Percentiles rank a stretch among this genome's conserved stretches.
phyloP scores from a whole-genome alignment of 345 rosid genomes.

The Syzygium aromaticum region DNA sequence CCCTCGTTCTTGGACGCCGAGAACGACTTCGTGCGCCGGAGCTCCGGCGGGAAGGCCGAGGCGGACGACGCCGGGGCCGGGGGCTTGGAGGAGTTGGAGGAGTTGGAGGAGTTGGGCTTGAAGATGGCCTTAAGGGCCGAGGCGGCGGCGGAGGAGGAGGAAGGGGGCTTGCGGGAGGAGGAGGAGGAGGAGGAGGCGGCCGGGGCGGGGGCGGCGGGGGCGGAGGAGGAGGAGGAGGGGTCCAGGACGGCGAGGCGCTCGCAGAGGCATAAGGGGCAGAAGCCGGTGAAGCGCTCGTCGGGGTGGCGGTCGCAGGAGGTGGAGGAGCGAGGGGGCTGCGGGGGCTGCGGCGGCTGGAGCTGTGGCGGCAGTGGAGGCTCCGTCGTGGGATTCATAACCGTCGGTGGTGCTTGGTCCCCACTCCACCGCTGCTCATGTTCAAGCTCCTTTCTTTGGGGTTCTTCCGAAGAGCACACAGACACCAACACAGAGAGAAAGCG shows the following conservation, averaged over 20 bases:
- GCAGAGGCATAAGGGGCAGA: conserved; percentile 96
- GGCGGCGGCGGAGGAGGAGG: conserved; percentile 5
- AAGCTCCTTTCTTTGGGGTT: neutral
- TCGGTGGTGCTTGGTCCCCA: conserved; percentile 31
- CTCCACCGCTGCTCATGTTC: conserved; percentile 61
- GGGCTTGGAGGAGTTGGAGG: conserved; percentile 4
- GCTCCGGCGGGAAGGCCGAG: conserved; percentile 57
- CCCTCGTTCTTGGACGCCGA: conserved; percentile 93
- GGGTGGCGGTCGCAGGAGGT: conserved; percentile 90
- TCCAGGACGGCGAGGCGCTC: conserved; percentile 85
- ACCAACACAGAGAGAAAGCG: neutral
- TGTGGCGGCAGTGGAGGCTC: conserved; percentile 34
- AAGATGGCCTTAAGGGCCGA: conserved; percentile 10
- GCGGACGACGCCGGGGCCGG: conserved; percentile 10
- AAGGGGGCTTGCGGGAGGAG: conserved; percentile 25
- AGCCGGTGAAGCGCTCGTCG: conserved; percentile 79
- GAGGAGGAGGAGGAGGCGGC: conserved; percentile 48
- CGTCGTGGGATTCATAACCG: conserved; percentile 86
- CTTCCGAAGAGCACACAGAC: neutral
- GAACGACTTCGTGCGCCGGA: conserved; percentile 88
- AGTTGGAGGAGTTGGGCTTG: conserved; percentile 22
- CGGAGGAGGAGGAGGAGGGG: conserved; percentile 22
- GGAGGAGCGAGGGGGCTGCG: conserved; percentile 80
- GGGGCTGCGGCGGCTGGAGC: conserved; percentile 61
- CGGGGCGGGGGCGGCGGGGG: conserved; percentile 34